phyloP scores from a whole-genome alignment of 2,329 filamentous ascomycete genomes.

The Dactylellina cionopaga region DNA sequence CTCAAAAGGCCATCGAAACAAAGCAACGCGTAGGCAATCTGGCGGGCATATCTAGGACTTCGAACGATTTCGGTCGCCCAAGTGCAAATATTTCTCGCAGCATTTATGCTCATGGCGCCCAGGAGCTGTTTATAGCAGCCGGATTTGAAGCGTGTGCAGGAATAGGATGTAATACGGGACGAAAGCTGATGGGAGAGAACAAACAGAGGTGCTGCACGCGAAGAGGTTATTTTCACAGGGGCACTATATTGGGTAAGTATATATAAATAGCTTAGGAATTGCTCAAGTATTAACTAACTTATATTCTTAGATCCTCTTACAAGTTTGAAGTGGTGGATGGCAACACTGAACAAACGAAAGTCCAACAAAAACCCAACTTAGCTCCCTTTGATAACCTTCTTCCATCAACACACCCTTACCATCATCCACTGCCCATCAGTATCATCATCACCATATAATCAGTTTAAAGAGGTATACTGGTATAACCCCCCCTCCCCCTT shows the following conservation, averaged over 20 bases:
- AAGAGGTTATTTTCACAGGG: too few relatives aligned
- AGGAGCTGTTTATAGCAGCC: not conserved
- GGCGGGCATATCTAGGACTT: slow-evolving; percentile 7
- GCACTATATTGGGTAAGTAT: too few relatives aligned
- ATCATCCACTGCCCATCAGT: not conserved
- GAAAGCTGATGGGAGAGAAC: too few relatives aligned
- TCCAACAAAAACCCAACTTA: slow-evolving; percentile 18
- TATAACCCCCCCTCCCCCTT: too few relatives aligned
- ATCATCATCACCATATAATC: slow-evolving; percentile 4
- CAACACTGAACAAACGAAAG: slow-evolving; percentile 24
- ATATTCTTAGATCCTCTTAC: too few relatives aligned
- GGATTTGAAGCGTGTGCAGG: too few relatives aligned
- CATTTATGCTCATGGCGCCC: slow-evolving; percentile 8
- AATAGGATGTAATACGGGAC: too few relatives aligned
- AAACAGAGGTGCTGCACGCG: too few relatives aligned
- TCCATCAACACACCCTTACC: not conserved
- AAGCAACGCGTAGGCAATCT: slow-evolving; percentile 20
- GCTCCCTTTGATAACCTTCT: too few relatives aligned
- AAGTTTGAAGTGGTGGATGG: not conserved
- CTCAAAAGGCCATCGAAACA: slow-evolving; percentile 39
- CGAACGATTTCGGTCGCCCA: slow-evolving; percentile 5
- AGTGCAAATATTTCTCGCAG: not conserved
- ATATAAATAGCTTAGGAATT: too few relatives aligned
- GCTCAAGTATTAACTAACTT: too few relatives aligned
- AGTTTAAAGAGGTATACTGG: too few relatives aligned